Conservation (phyloP, 1,284 basidiomycete species). For the Ceratobasidium sp. region DNA sequence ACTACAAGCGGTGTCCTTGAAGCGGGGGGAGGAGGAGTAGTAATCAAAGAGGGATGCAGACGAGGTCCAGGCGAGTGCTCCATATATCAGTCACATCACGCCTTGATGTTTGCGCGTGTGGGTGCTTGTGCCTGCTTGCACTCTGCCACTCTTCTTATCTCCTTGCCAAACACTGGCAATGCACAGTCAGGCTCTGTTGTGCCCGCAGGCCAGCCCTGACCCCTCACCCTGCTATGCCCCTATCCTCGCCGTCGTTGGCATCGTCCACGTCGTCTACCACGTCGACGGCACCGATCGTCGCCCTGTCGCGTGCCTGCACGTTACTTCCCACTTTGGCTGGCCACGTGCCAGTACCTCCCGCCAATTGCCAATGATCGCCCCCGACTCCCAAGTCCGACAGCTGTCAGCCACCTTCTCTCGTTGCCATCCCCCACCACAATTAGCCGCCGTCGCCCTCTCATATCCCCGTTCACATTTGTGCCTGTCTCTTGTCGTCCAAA, state of each 20-base stretch:
- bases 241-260: conserved; percentile 1
- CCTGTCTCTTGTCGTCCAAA: neutral
- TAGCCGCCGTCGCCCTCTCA: conserved; percentile 21
- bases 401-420: conserved; percentile 4
- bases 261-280: neutral
- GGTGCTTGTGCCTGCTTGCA: conserved; percentile 14
- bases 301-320: conserved; percentile 16
- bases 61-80: neutral
- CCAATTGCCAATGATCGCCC: conserved; percentile 34
- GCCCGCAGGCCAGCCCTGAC: neutral
- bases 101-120: conserved; percentile 27
- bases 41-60: conserved; percentile 2
- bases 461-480: neutral
- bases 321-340: conserved; percentile 1
- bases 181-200: neutral
- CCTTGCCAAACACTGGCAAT: neutral
- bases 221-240: neutral
- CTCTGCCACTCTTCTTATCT: conserved; percentile 9
- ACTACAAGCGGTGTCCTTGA: conserved; percentile 82
- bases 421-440: conserved; percentile 8
- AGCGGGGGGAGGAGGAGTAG: conserved; percentile 60
- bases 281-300: neutral
- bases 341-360: conserved; percentile 13
- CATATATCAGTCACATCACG: conserved; percentile 30
- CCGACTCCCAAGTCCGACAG: conserved; percentile 24